Conservation (phyloP, 768 basidiomycete species). For the Suillus subalutaceus region DNA sequence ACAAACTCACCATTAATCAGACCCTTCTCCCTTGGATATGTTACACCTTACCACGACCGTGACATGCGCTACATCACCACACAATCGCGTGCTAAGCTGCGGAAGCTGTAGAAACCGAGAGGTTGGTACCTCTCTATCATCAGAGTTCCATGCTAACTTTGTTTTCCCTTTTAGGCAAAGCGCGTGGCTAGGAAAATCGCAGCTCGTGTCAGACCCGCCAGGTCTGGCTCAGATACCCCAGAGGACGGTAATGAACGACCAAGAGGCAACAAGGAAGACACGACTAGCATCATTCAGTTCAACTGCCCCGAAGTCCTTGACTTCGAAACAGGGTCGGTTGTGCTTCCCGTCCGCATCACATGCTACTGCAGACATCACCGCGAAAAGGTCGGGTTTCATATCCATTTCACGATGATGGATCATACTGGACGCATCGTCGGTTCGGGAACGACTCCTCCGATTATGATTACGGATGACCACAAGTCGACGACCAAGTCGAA, state of each 20-base stretch:
- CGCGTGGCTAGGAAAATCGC: constrained; percentile 89
- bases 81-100: constrained; percentile 78
- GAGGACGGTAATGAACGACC: constrained; percentile 56
- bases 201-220: constrained; percentile 76
- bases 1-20: constrained; percentile 41
- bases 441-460: constrained; percentile 79
- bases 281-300: constrained; percentile 90
- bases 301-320: constrained; percentile 91
- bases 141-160: constrained; percentile 14
- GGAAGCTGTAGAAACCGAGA: constrained; percentile 89
- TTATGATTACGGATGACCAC: constrained; percentile 99
- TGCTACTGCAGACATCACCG: constrained; percentile 99
- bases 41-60: constrained; percentile 75
- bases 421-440: constrained; percentile 79
- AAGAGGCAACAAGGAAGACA: constrained; percentile 56
- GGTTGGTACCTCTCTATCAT: constrained; percentile 43
- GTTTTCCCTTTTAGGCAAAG: constrained; percentile 62
- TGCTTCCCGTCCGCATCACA: constrained; percentile 93
- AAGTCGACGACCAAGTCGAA: constrained; percentile 63
- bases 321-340: constrained; percentile 83
- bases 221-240: constrained; percentile 72
- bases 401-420: constrained; percentile 86
- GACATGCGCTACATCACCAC: constrained; percentile 79
- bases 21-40: constrained; percentile 68
- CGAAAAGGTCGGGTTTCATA: constrained; percentile 93